A percentile compares a stretch with the other conserved stretches of the same genome.
Conservation (phyloP, 148 eudicot genomes). For the Silene conica region DNA sequence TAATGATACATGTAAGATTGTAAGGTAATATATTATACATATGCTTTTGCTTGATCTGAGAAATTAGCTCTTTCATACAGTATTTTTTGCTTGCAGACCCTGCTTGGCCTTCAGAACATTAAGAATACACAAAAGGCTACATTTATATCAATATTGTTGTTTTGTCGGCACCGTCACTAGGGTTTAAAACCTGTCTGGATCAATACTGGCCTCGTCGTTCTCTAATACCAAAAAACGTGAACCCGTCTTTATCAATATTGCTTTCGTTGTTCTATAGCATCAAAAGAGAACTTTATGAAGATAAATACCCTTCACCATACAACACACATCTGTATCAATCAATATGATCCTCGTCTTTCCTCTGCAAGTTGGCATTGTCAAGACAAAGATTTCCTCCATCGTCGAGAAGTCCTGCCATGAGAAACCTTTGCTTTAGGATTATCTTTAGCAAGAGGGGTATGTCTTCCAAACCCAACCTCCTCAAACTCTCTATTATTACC, state of each 20-base stretch:
- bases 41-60: constrained; percentile 1
- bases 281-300: neutral
- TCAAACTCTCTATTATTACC: constrained; percentile 22
- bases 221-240: neutral
- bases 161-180: too few species aligned
- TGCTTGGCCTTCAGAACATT: neutral
- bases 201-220: too few species aligned
- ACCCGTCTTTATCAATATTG: neutral
- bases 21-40: constrained; percentile 5
- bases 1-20: constrained; percentile 23
- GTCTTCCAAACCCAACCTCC: constrained; percentile 36
- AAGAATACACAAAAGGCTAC: neutral
- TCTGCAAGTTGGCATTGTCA: constrained; percentile 19
- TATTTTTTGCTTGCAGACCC: neutral
- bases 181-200: too few species aligned
- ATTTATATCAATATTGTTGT: too few species aligned
- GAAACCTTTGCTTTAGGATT: constrained; percentile 26
- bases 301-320: neutral
- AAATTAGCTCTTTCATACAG: neutral
- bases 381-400: constrained; percentile 65
- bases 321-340: neutral
- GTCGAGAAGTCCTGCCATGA: constrained; percentile 36
- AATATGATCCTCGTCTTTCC: neutral
- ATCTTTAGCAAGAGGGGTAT: constrained; percentile 33
- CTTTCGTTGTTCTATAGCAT: neutral